phyloP scores from a whole-genome alignment of 116 monocot genomes.

The Phalaenopsis hybrid region DNA sequence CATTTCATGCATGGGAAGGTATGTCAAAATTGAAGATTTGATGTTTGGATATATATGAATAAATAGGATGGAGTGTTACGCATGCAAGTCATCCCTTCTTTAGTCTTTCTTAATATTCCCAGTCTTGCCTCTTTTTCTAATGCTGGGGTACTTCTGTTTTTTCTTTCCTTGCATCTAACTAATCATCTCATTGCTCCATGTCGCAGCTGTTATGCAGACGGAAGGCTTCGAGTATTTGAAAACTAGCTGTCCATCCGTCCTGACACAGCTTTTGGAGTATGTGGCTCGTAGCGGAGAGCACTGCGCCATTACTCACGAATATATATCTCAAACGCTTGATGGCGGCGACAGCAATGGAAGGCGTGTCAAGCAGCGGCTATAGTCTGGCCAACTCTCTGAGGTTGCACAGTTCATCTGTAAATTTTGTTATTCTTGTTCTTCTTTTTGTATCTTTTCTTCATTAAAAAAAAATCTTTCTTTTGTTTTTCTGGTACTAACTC shows the following conservation, averaged over 20 bases:
- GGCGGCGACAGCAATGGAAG: conserved; percentile 72
- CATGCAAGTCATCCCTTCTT: too few species aligned
- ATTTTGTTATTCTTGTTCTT: neutral
- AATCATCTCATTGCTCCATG: neutral
- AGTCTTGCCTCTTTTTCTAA: too few species aligned
- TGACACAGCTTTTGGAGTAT: conserved; percentile 71
- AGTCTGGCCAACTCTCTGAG: neutral
- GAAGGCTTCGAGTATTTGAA: conserved; percentile 89
- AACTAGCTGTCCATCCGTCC: conserved; percentile 63
- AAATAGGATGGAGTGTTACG: too few species aligned
- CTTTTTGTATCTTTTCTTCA: neutral
- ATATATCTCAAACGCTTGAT: conserved; percentile 41
- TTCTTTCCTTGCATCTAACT: neutral
- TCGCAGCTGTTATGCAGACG: conserved; percentile 90
- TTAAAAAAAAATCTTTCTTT: neutral
- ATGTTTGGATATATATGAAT: too few species aligned
- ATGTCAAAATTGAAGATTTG: too few species aligned
- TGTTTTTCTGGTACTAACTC: neutral
- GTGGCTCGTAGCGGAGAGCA: conserved; percentile 65
- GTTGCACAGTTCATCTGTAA: neutral
- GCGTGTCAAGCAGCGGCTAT: conserved; percentile 75
- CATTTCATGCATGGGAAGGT: too few species aligned
- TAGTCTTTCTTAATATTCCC: too few species aligned
- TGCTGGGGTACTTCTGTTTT: too few species aligned
- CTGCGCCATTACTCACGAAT: conserved; percentile 22